These are phyloP conservation scores for Rhodotorula paludigena DNA, from an alignment of 768 basidiomycete species.

Conservation along the genomic window DNA sequence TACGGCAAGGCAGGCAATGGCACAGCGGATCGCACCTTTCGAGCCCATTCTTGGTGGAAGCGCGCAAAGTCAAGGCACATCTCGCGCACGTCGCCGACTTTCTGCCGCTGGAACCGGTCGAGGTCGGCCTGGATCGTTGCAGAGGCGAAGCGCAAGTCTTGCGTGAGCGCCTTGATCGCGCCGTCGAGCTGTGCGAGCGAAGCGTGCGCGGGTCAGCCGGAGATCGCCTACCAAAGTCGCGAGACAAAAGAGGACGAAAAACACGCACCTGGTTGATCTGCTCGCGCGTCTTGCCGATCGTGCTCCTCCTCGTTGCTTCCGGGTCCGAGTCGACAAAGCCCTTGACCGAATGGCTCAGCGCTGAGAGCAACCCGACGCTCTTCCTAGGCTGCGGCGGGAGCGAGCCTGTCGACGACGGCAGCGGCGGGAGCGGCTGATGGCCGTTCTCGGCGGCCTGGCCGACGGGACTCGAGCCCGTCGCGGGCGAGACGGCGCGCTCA, in stretches of 20 bases:
- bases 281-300: constrained; percentile 90
- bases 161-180: constrained; percentile 81
- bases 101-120: constrained; percentile 96
- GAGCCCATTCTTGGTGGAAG: constrained; percentile 93
- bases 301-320: constrained; percentile 84
- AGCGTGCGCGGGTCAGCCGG: not conserved
- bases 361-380: constrained; percentile 67
- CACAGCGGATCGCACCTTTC: constrained; percentile 60
- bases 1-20: not conserved
- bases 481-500: constrained; percentile 24
- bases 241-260: not conserved
- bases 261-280: constrained; percentile 81
- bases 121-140: constrained; percentile 95
- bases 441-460: constrained; percentile 18
- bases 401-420: constrained; percentile 9
- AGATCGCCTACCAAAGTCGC: not conserved
- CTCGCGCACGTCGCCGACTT: constrained; percentile 89
- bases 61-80: constrained; percentile 86
- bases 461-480: constrained; percentile 28
- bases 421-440: constrained; percentile 14
- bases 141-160: constrained; percentile 92
- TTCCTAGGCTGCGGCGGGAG: constrained; percentile 6
- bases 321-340: constrained; percentile 99
- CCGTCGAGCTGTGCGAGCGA: constrained; percentile 74
- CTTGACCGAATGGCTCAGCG: constrained; percentile 86